Evolutionary conservation across 2,329 filamentous ascomycete species (phyloP), one percentile per base, ranked within the genome.

Genomic region (Leptographium procerum): DNA sequence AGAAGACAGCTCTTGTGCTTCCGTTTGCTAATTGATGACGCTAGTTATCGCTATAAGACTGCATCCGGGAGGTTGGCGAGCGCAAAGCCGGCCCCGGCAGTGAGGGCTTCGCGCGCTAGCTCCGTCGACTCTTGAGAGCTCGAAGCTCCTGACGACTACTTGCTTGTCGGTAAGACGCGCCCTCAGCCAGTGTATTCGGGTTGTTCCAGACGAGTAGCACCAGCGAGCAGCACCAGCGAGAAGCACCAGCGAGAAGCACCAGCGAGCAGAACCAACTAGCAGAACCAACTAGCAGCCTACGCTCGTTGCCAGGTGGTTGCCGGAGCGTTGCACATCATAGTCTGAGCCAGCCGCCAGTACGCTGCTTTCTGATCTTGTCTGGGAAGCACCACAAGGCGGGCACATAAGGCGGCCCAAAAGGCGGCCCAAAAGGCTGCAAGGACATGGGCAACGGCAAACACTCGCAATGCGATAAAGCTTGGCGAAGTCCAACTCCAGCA

Each of bases 61-160:
- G 58, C 55, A 75, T n/a, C 66, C 70, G 0, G 73, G 73, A 72
- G 69, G 4, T 75, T 65, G 14, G 74, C 61, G 24, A 75, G 63
- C 0, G 68, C 72, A 61, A 69, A 74, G 22, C 68, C 68, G 0
- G 73, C 73, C 0, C 73, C 73, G 0, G 72, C 71, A 1, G 65
- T 64, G 4, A 66, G 65, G 0, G 73, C 72, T 36, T 74, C 72
- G 14, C 69, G 64, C 2, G 71, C 71, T 0, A 72, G 65, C n/a
- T 65, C 63, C 11, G 72, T 65, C 4, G 70, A 58, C 64, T 72
- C 69, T 40, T 67, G 65, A 1, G 70, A 72, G 55, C 67, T 69
- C 51, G 69, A 65, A 0, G 71, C 75, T 0, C 71, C 74, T 75
- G 4, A 75, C 75, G 2, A 77, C 71, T 3, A 77, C 68, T 0